Evolutionary conservation across 2,329 filamentous ascomycete genomes (phyloP), one percentile per base, ranked within the genome.

Genomic region (Trichoderma semiorbis): DNA sequence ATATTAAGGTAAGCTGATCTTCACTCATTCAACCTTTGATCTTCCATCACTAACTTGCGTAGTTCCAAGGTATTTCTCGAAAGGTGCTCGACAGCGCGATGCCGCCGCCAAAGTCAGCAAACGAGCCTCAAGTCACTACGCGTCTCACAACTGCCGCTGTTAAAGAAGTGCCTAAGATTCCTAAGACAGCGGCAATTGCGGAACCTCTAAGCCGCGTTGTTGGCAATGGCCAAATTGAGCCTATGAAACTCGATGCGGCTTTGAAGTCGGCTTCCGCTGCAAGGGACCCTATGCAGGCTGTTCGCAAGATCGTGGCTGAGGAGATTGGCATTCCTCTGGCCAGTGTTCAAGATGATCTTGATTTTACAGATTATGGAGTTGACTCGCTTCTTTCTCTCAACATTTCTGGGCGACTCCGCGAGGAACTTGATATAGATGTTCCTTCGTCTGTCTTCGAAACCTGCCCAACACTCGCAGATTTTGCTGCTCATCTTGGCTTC

Each of bases 281-380:
- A 43, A 67, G 50, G 28, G 50, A 64, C 5, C 69, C 60, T n/a
- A 55, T 70, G 43, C 69, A 55, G 8, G 34, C 69, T 4, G 50
- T 70, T 12, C 80, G 88, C 76, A 83, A 86, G 50, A 87, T 89
- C 50, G 78, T 89, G 47, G 85, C 87, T 28, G 84, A 85, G 73
- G 88, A 90, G 77, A 83, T 87, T 21, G 87, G 87, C 73, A 83
- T 88, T 60, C 81, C 81, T 39, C 80, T 85, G 50, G 85, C 86
- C 69, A 87, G 89, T 78, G 80, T 89, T 6, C 84, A 82, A 4
- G 86, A 89, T 76, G 60, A 50, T 21, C 28, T 68, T 18, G 43
- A 21, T 60, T 70, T 72, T 43, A 32, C 67, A 6, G 71, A 72
- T 10, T 50, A 70, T 14, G 71, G 71, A 1, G 58, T 72, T 60